Conservation (phyloP, 192 early-diverging fungal genomes). For the Umbelopsis ramanniana region DNA sequence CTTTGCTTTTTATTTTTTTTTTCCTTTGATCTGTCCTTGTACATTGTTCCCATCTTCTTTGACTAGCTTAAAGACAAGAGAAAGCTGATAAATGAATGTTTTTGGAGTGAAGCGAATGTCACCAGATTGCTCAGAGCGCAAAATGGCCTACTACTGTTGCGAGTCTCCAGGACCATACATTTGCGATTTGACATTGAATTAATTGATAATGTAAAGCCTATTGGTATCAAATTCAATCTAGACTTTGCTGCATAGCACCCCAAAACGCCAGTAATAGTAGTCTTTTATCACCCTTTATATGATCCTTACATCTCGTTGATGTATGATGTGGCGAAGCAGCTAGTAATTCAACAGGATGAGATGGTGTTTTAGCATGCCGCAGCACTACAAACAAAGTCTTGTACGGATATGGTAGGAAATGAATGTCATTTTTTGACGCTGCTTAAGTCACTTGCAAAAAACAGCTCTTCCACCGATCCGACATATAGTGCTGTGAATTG, state of each 20-base stretch:
- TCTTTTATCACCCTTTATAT: no score
- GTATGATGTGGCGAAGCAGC: not conserved
- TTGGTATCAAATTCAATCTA: no score
- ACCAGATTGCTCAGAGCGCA: not conserved
- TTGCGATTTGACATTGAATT: no score
- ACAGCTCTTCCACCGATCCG: conserved; percentile 84
- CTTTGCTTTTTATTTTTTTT: conserved; percentile 13
- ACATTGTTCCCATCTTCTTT: conserved; percentile 17
- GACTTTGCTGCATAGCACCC: not conserved
- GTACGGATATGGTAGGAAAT: conserved; percentile 92
- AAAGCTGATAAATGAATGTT: conserved; percentile 17
- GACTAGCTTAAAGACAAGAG: conserved; percentile 17
- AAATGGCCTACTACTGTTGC: not conserved
- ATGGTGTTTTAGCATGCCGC: conserved; percentile 76
- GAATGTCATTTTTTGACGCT: conserved; percentile 81
- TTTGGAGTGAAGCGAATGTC: not conserved
- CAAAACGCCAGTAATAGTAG: no score
- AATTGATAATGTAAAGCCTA: no score
- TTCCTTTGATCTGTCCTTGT: conserved; percentile 14
- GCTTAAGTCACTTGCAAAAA: conserved; percentile 67
- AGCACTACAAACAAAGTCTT: conserved; percentile 90
- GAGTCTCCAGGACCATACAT: not conserved
- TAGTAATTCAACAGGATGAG: conserved; percentile 78
- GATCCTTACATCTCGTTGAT: no score
- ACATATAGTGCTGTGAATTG: conserved; percentile 80